These are phyloP conservation scores for Colletotrichum filicis DNA, from an alignment of 2,329 filamentous ascomycete species.

Conservation along the genomic window DNA sequence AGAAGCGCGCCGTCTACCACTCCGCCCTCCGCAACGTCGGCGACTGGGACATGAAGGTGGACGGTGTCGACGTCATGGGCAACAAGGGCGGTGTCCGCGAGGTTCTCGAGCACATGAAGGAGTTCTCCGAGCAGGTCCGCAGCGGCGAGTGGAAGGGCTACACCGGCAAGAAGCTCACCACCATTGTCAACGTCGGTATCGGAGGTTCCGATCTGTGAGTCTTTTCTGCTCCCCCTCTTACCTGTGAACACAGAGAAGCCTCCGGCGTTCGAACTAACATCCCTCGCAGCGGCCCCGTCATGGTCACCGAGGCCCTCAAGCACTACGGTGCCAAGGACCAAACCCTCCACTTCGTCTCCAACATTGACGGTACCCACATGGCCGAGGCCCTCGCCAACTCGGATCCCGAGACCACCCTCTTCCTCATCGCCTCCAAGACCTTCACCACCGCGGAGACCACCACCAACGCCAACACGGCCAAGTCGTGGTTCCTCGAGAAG, in stretches of 20 bases:
- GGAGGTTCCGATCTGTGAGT: constrained; percentile 97
- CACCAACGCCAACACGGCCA: constrained; percentile 97
- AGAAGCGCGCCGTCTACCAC: constrained; percentile 96
- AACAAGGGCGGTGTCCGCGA: constrained; percentile 88
- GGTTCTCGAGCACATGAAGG: constrained; percentile 97
- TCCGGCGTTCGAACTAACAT: constrained; percentile 24
- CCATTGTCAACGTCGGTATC: constrained; percentile 97
- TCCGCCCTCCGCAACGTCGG: constrained; percentile 90
- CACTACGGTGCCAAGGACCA: constrained; percentile 87
- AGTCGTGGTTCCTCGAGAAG: constrained; percentile 94
- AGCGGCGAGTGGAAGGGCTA: constrained; percentile 97
- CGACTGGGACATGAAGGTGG: constrained; percentile 84
- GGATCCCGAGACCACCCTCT: constrained; percentile 97
- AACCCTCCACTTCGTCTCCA: constrained; percentile 98
- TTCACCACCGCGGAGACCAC: constrained; percentile 98
- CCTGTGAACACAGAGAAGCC: neutral
- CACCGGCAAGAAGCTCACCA: constrained; percentile 97
- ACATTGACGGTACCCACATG: constrained; percentile 99
- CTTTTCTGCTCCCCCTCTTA: neutral
- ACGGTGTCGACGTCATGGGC: constrained; percentile 93
- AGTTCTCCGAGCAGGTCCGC: constrained; percentile 94
- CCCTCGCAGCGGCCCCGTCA: constrained; percentile 83
- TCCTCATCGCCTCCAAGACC: constrained; percentile 98
- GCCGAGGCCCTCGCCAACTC: constrained; percentile 90
- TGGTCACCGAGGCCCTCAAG: constrained; percentile 98